Conservation (phyloP, 345 rosid species). For the Hirschfeldia incana region DNA sequence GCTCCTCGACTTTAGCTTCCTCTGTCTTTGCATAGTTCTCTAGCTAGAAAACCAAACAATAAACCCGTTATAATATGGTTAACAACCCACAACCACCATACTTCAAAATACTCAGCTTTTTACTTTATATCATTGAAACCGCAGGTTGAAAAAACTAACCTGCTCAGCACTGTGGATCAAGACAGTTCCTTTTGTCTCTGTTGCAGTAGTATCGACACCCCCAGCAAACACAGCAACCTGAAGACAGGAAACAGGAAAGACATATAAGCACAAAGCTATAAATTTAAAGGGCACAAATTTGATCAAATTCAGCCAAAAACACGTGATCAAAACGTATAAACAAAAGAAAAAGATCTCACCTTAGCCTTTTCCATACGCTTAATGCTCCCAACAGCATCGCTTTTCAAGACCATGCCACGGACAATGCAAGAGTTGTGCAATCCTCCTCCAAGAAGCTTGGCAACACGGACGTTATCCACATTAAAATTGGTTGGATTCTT, state of each 20-base stretch:
- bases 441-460: constrained; percentile 90
- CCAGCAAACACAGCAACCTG: constrained; percentile 98
- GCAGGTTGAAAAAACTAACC: constrained; percentile 42
- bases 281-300: neutral
- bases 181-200: constrained; percentile 99
- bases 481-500: constrained; percentile 91
- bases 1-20: constrained; percentile 94
- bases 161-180: constrained; percentile 89
- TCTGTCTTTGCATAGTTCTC: constrained; percentile 97
- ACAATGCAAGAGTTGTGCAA: constrained; percentile 71
- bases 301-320: neutral
- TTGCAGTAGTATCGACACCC: constrained; percentile 94
- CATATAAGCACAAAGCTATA: neutral
- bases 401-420: constrained; percentile 89
- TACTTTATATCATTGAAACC: neutral
- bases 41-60: constrained; percentile 49
- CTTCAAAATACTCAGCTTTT: constrained; percentile 8
- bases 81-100: neutral
- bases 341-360: constrained; percentile 44
- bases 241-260: neutral
- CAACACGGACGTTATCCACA: constrained; percentile 90
- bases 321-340: neutral
- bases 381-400: constrained; percentile 83
- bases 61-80: neutral
- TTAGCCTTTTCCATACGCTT: constrained; percentile 84